A percentile compares a stretch with the other conserved stretches of the same genome.
These are phyloP conservation scores for Lolium rigidum DNA, from an alignment of 176 grass and related monocot genomes.

Conservation along the genomic window DNA sequence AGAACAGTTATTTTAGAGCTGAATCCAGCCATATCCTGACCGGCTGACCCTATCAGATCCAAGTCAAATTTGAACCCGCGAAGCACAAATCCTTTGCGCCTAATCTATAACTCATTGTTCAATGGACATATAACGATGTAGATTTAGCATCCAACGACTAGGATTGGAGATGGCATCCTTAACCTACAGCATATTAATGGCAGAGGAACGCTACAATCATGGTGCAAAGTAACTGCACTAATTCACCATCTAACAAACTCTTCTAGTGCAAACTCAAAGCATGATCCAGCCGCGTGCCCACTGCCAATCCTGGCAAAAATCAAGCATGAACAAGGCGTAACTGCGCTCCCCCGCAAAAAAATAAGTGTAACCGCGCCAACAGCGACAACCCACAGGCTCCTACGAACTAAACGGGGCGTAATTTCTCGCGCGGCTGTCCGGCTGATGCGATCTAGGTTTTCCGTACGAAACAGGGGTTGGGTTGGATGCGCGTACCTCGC, in stretches of 20 bases:
- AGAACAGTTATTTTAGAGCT: background rate
- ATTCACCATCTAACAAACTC: background rate
- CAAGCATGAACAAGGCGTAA: background rate
- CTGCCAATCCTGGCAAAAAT: background rate
- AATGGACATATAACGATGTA: background rate
- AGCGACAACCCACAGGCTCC: background rate
- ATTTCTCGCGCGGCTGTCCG: background rate
- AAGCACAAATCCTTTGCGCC: background rate
- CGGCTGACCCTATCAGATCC: background rate
- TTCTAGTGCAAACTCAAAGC: background rate
- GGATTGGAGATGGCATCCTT: background rate
- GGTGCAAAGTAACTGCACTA: background rate
- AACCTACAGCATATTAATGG: background rate
- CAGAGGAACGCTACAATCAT: background rate
- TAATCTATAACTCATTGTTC: background rate
- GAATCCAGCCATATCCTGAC: slow-evolving; percentile 8
- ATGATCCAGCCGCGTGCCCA: background rate
- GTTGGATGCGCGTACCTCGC: slow-evolving; percentile 48
- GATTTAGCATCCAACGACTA: background rate
- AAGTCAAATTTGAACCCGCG: background rate
- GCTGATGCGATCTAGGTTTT: slow-evolving; percentile 22
- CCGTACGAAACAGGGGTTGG: background rate
- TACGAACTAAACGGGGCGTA: background rate
- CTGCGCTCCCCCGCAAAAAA: too few species aligned
- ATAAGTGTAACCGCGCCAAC: too few species aligned